Evolutionary conservation across 2,329 filamentous ascomycete species (phyloP).

Genomic region (Sporothrix euskadiensis): DNA sequence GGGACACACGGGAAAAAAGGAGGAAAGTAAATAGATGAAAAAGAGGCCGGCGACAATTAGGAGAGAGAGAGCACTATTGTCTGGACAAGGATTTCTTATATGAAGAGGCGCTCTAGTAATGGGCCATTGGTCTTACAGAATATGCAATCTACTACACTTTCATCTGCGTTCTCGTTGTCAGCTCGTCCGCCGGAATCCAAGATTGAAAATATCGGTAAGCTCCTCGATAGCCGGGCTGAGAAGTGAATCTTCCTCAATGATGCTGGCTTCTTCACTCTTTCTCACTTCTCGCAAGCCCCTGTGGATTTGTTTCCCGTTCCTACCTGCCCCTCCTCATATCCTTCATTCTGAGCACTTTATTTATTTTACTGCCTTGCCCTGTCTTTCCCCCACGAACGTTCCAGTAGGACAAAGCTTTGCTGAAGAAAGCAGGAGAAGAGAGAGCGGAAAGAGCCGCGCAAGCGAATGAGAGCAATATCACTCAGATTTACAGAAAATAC

Average conservation of each 20-base stretch:
- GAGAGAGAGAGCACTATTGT: not conserved
- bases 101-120: not conserved
- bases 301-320: not conserved
- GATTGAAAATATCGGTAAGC: too few relatives aligned
- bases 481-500: not conserved
- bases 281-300: not conserved
- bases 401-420: conserved; percentile 23
- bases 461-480: not conserved
- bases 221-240: not conserved
- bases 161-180: not conserved
- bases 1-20: not conserved
- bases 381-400: conserved; percentile 22
- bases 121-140: not conserved
- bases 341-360: conserved; percentile 2
- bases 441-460: not conserved
- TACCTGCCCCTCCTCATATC: not conserved
- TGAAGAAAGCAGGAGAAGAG: not conserved
- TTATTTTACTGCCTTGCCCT: not conserved
- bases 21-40: not conserved
- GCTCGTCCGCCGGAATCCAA: not conserved
- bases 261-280: not conserved
- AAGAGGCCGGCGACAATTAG: not conserved
- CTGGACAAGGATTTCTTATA: not conserved
- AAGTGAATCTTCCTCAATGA: not conserved
- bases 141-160: not conserved